Evolutionary conservation across 192 early-diverging fungal species (phyloP).

Genomic region (Thoreauomyces humboldtii): DNA sequence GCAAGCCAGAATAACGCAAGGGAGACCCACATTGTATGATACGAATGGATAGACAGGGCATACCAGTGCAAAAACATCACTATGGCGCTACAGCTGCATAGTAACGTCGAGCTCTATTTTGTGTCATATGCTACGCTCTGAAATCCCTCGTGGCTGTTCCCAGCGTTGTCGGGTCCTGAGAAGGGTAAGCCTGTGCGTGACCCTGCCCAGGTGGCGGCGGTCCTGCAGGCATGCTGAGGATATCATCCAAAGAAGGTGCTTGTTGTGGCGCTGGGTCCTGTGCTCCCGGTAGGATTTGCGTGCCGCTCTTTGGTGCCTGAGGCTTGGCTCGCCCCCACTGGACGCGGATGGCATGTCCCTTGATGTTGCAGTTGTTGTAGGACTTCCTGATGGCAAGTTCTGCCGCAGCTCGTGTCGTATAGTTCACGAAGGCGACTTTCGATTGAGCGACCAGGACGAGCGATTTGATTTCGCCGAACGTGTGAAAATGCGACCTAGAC

Average conservation of each 20-base stretch:
- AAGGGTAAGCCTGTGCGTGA: constrained; percentile 23
- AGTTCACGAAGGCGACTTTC: constrained; percentile 91
- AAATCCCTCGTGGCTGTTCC: constrained; percentile 27
- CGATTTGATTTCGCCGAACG: constrained; percentile 88
- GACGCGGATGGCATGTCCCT: constrained; percentile 67
- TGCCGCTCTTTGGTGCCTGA: constrained; percentile 27
- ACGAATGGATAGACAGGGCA: too few species aligned
- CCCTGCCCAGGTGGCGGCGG: constrained; percentile 35
- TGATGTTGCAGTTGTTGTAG: constrained; percentile 69
- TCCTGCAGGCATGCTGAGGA: constrained; percentile 20
- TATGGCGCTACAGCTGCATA: too few species aligned
- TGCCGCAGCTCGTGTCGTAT: constrained; percentile 71
- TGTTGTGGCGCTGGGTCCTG: neutral
- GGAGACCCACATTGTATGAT: too few species aligned
- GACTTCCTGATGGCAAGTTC: constrained; percentile 74
- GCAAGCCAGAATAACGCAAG: too few species aligned
- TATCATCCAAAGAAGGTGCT: constrained; percentile 17
- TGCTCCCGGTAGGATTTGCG: neutral
- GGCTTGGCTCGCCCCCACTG: constrained; percentile 71
- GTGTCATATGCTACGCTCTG: too few species aligned
- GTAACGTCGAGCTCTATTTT: too few species aligned
- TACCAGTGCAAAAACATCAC: too few species aligned
- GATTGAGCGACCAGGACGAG: constrained; percentile 76
- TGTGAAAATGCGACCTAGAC: constrained; percentile 58
- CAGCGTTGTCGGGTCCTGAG: constrained; percentile 30